A percentile compares a stretch with the other conserved stretches of the same genome.
Conservation (phyloP, 768 basidiomycete genomes). For the Pholiota microspora region DNA sequence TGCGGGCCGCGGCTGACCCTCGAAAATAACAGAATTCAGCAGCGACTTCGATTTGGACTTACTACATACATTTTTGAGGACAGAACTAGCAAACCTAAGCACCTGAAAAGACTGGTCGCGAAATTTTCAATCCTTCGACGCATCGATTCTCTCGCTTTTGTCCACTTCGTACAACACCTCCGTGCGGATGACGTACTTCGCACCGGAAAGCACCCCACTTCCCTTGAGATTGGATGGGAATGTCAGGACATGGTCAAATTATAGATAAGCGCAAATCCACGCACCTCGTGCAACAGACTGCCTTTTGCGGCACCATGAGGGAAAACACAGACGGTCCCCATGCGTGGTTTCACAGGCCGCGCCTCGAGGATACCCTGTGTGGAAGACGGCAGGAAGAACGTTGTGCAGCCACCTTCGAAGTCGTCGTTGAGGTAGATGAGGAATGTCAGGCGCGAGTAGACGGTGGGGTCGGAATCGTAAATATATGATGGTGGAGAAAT, state of each 20-base stretch:
- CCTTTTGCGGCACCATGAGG: slow-evolving; percentile 38
- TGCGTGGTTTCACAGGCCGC: slow-evolving; percentile 43
- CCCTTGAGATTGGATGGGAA: slow-evolving; percentile 16
- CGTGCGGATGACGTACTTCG: slow-evolving; percentile 38
- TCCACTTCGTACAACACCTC: slow-evolving; percentile 39
- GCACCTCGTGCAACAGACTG: slow-evolving; percentile 33
- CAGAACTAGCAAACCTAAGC: not conserved
- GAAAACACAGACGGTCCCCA: slow-evolving; percentile 50
- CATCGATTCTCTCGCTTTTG: slow-evolving; percentile 31
- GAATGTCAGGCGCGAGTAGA: slow-evolving; percentile 47
- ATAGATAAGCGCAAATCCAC: not conserved
- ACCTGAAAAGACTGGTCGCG: not conserved
- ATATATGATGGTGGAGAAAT: slow-evolving; percentile 40
- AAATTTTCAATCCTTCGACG: slow-evolving; percentile 8
- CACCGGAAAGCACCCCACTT: slow-evolving; percentile 33
- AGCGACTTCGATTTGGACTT: too few relatives aligned
- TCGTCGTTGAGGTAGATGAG: slow-evolving; percentile 44
- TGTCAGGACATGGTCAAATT: not conserved
- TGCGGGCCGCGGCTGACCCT: too few relatives aligned
- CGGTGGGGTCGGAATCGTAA: slow-evolving; percentile 46
- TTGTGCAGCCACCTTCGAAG: slow-evolving; percentile 48
- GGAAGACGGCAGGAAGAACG: slow-evolving; percentile 50
- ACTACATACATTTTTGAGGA: not conserved
- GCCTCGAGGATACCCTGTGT: slow-evolving; percentile 43
- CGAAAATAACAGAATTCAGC: too few relatives aligned